Evolutionary conservation across 1,139 yeast species (phyloP).

Genomic region (Magnusiomyces magnusii): DNA sequence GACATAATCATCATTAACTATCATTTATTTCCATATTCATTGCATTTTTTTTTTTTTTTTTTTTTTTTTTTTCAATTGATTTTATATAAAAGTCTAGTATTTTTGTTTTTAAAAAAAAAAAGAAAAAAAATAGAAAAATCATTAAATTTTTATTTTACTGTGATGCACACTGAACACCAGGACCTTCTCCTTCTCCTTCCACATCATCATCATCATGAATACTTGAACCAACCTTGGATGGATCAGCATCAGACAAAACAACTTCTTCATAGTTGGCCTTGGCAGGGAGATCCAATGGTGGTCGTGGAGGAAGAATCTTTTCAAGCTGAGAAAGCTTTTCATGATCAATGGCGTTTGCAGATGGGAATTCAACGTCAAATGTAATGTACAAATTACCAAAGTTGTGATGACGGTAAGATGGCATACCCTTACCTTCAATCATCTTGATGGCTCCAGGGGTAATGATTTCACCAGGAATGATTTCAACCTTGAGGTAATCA

Average conservation of each 20-base stretch:
- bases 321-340: slow-evolving; percentile 37
- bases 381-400: slow-evolving; percentile 45
- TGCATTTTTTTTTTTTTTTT: too few relatives aligned
- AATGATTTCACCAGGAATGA: slow-evolving; percentile 90
- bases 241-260: slow-evolving; percentile 54
- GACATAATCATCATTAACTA: too few relatives aligned
- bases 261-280: slow-evolving; percentile 68
- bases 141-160: slow-evolving; percentile 45
- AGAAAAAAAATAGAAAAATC: too few relatives aligned
- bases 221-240: slow-evolving; percentile 38
- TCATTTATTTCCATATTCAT: too few relatives aligned
- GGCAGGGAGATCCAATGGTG: slow-evolving; percentile 28
- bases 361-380: slow-evolving; percentile 49
- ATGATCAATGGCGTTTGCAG: slow-evolving; percentile 32
- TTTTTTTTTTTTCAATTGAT: too few relatives aligned
- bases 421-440: slow-evolving; percentile 95
- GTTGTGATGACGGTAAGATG: slow-evolving; percentile 44
- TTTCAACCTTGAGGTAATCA: slow-evolving; percentile 74
- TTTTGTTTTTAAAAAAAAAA: too few relatives aligned
- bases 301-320: slow-evolving; percentile 38
- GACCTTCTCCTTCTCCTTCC: slow-evolving; percentile 43
- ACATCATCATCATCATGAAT: slow-evolving; percentile 29
- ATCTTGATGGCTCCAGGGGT: slow-evolving; percentile 78
- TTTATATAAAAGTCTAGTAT: too few relatives aligned
- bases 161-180: slow-evolving; percentile 67